Evolutionary conservation across 352 stramenopile species (phyloP).

Genomic region (Phytophthora parvispora): DNA sequence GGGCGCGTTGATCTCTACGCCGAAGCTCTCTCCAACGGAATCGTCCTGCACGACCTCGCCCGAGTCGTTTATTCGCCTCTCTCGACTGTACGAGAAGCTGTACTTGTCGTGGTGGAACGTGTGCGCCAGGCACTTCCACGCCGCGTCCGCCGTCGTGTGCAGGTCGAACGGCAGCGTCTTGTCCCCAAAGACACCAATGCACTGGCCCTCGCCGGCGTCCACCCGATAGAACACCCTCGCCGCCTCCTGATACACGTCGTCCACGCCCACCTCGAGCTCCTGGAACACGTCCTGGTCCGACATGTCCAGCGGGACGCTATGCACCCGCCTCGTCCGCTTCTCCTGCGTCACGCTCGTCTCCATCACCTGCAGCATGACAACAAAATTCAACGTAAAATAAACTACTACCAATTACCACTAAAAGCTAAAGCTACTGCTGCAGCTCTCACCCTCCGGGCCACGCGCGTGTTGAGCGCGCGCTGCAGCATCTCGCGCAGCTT

Average conservation of each 20-base stretch:
- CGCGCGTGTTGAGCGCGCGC: slow-evolving; percentile 40
- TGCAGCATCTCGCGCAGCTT: slow-evolving; percentile 45
- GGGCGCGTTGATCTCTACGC: slow-evolving; percentile 59
- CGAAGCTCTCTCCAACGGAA: slow-evolving; percentile 71
- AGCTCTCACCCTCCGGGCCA: slow-evolving; percentile 31
- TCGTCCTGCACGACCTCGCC: slow-evolving; percentile 38
- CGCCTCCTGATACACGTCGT: slow-evolving; percentile 50
- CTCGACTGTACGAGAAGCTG: slow-evolving; percentile 38
- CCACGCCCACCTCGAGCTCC: slow-evolving; percentile 39
- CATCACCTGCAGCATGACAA: slow-evolving; percentile 33
- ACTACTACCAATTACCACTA: neutral
- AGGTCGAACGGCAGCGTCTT: slow-evolving; percentile 59
- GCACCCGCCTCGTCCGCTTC: slow-evolving; percentile 37
- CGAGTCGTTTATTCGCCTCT: slow-evolving; percentile 18
- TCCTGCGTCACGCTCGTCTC: slow-evolving; percentile 32
- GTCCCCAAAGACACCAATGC: slow-evolving; percentile 48
- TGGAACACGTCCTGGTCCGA: slow-evolving; percentile 45
- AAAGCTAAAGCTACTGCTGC: neutral
- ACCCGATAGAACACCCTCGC: slow-evolving; percentile 41
- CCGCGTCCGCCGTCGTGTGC: slow-evolving; percentile 38
- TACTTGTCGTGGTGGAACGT: slow-evolving; percentile 48
- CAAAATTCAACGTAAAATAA: too few species aligned
- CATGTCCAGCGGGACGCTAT: slow-evolving; percentile 25
- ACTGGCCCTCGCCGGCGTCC: slow-evolving; percentile 19
- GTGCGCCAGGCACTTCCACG: slow-evolving; percentile 52